These are phyloP conservation scores for Aspergillus sp. DNA, from an alignment of 2,329 filamentous ascomycete genomes.

Conservation along the genomic window DNA sequence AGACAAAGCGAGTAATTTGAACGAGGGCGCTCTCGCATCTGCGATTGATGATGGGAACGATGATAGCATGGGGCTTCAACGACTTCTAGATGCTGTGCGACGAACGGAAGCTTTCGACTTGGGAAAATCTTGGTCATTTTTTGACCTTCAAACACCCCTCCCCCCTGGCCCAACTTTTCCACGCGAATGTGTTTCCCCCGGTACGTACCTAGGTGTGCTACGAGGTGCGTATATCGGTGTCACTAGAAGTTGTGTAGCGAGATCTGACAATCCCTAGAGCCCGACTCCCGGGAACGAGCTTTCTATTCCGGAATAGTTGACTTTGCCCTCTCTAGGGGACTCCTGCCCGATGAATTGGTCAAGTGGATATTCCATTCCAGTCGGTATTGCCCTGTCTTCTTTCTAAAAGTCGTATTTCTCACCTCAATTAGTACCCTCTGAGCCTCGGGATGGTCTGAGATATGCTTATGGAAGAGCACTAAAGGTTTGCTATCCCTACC, in stretches of 20 bases:
- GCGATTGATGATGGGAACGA: conserved; percentile 47
- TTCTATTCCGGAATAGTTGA: conserved; percentile 64
- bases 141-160: conserved; percentile 35
- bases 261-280: conserved; percentile 37
- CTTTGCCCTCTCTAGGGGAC: conserved; percentile 49
- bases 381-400: conserved; percentile 18
- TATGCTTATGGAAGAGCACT: conserved; percentile 61
- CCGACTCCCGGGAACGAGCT: conserved; percentile 55
- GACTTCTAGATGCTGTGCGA: conserved; percentile 57
- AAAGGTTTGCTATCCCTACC: conserved; percentile 41
- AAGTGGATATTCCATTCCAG: conserved; percentile 58
- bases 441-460: conserved; percentile 57
- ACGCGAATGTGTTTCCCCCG: conserved; percentile 27
- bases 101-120: conserved; percentile 60
- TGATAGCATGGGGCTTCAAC: conserved; percentile 44
- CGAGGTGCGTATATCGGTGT: conserved; percentile 27
- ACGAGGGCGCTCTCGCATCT: conserved; percentile 44
- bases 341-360: conserved; percentile 64
- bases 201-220: conserved; percentile 32
- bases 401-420: neutral
- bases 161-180: conserved; percentile 36
- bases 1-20: conserved; percentile 21
- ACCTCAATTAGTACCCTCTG: conserved; percentile 47
- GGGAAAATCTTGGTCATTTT: conserved; percentile 60
- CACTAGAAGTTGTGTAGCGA: neutral